Conservation (phyloP, 192 early-diverging fungal genomes). For the Radiomyces spectabilis region DNA sequence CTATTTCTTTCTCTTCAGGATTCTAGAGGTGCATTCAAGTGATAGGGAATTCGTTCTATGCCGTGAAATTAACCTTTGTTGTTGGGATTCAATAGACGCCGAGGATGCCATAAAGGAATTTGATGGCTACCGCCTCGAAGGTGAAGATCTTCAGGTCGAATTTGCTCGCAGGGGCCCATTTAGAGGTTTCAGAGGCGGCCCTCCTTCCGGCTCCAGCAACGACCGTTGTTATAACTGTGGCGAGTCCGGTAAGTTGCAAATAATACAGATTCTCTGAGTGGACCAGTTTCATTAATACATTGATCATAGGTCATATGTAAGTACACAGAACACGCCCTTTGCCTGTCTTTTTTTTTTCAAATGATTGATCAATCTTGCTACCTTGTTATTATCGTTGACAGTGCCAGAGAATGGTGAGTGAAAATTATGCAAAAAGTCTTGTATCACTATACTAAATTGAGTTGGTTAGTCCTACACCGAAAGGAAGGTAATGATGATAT, state of each 20-base stretch:
- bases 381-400: constrained; percentile 4
- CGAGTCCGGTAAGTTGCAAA: constrained; percentile 11
- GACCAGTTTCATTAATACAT: not conserved
- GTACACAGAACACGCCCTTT: not conserved
- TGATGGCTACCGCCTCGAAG: constrained; percentile 23
- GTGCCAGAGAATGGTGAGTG: constrained; percentile 25
- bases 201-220: not conserved
- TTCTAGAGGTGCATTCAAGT: not conserved
- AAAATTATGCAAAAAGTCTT: not conserved
- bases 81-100: constrained; percentile 10
- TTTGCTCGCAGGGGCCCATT: not conserved
- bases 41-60: not conserved
- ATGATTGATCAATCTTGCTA: not conserved
- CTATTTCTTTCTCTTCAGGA: not conserved
- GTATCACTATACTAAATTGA: not conserved
- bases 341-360: not conserved
- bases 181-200: not conserved
- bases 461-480: constrained; percentile 3
- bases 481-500: constrained; percentile 8
- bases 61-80: not conserved
- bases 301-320: constrained; percentile 15
- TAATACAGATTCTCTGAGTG: not conserved
- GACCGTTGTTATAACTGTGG: constrained; percentile 31
- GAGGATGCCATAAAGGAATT: constrained; percentile 19
- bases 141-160: constrained; percentile 15